Evolutionary conservation across 176 grass and related monocot species (phyloP).

Genomic region (Chloris gayana): DNA sequence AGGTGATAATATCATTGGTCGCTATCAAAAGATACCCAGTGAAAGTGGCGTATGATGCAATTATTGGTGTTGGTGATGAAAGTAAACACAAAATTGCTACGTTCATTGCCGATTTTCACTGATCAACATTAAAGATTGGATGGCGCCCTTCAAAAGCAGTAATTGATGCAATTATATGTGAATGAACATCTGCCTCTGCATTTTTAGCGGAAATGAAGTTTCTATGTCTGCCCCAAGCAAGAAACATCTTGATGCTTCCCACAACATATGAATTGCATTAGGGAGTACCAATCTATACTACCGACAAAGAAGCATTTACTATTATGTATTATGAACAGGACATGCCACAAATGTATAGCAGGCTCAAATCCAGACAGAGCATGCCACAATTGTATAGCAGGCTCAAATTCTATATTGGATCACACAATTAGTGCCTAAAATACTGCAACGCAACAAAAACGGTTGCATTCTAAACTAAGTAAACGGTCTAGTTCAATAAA

Average conservation of each 20-base stretch:
- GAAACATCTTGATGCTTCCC: not conserved
- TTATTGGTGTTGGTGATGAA: too few species aligned
- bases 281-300: too few species aligned
- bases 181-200: conserved; percentile 10
- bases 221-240: too few species aligned
- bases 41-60: too few species aligned
- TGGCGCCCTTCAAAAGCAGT: not conserved
- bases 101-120: not conserved
- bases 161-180: not conserved
- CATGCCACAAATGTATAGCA: not conserved
- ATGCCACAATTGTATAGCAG: too few species aligned
- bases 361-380: too few species aligned
- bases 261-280: not conserved
- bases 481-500: not conserved
- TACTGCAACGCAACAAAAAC: not conserved
- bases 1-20: conserved; percentile 34
- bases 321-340: too few species aligned
- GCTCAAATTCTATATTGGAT: not conserved
- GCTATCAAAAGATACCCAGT: conserved; percentile 29
- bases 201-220: too few species aligned
- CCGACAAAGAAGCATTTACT: not conserved
- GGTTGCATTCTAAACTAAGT: not conserved
- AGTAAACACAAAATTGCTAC: conserved; percentile 21
- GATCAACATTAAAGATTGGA: conserved; percentile 8
- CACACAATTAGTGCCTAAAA: not conserved